Evolutionary conservation across 371 early-diverging fungal genomes (phyloP), one percentile per base, ranked within the genome.

Genomic region (Funneliformis caledonium): DNA sequence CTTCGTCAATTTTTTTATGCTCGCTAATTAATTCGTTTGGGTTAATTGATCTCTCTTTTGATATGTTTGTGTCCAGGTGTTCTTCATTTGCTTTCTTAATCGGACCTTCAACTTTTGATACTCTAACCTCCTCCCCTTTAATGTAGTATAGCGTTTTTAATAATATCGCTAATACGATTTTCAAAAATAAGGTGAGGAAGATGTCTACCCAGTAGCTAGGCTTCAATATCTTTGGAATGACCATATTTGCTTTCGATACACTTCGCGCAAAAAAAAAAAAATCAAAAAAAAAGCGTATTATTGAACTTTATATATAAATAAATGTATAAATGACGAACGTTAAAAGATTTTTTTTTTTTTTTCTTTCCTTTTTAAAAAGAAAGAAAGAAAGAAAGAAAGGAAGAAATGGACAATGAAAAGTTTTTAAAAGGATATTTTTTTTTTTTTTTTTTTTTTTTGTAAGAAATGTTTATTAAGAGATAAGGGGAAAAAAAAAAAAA

Each of bases 191-290:
- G 8, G 48, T 65, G 19, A 77, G 33, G 16, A 48, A 14, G 45
- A 16, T 62, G 50, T 77, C 78, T 16, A 65, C 10, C 67, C 64
- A 77, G 43, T 47, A 65, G 16, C 31, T 45, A 22, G 78, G 78
- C 16, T 11, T 43, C 16, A 77, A 60, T n/a, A n/a, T 16, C 26
- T 52, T 62, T 64, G 64, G 77, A 61, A 77, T 8, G 10, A 10
- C n/a, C 67, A 65, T 77, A 37, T 42, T 68, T 68, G 4, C 14
- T 67, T 67, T 33, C 19, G 19, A 52, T 52, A 19, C 52, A 19
- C 14, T 50, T 14, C 14, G 50, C 50, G 14, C 26, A 26, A 26
- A 26, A 26, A 26, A 26, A n/a, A 26, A 26, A 26, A 26, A 26
- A 26, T 26, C 26, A 26, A 11, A 11, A 50, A 45, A 45, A 45